phyloP scores from a whole-genome alignment of 2,329 filamentous ascomycete species.

The Pestalotiopsis sp. region DNA sequence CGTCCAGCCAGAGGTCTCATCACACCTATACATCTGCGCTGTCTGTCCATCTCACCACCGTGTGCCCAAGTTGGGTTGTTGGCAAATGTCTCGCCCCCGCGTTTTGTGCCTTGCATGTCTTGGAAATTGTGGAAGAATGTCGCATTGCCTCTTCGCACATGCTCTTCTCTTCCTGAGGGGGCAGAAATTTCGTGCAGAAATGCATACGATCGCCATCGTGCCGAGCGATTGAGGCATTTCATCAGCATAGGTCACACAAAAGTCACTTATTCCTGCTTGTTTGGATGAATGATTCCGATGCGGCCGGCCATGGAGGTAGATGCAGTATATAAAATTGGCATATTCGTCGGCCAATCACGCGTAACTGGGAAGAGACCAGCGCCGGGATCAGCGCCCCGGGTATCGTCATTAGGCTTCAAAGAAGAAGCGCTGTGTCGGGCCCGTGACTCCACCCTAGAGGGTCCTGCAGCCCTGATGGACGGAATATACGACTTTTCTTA shows the following conservation, averaged over 20 bases:
- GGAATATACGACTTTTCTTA: conserved; percentile 11
- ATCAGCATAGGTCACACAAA: not conserved
- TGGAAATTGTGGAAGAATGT: too few relatives aligned
- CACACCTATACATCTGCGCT: not conserved
- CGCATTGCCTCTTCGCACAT: not conserved
- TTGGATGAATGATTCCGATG: not conserved
- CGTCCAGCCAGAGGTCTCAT: not conserved
- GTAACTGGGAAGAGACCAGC: not conserved
- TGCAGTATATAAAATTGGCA: conserved; percentile 1
- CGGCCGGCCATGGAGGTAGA: not conserved
- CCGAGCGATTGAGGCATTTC: not conserved
- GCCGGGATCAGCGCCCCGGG: not conserved
- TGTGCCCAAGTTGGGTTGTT: not conserved
- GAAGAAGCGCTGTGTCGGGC: not conserved
- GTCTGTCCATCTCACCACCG: not conserved
- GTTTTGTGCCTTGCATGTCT: not conserved
- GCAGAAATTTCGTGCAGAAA: not conserved
- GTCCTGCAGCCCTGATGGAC: conserved; percentile 3
- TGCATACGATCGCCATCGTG: not conserved
- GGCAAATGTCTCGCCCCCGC: not conserved
- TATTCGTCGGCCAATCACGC: not conserved
- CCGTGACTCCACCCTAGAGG: not conserved
- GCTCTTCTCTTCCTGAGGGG: not conserved
- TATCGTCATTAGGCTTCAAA: conserved; percentile 8
- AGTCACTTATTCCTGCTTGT: not conserved